Evolutionary conservation across 768 basidiomycete genomes (phyloP).

Genomic region (Calocybe indica): DNA sequence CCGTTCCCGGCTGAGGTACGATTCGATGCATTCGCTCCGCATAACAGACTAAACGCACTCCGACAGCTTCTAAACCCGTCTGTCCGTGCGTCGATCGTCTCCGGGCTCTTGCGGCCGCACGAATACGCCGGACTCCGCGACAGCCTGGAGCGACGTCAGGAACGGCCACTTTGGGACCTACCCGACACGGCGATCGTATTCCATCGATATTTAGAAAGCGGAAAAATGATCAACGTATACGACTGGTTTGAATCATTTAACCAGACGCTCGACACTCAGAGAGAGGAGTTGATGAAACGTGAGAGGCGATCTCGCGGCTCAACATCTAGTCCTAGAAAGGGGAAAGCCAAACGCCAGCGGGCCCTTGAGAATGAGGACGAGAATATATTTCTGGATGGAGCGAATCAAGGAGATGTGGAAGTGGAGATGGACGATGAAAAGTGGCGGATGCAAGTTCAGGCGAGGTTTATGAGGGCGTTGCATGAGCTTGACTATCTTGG

Average conservation of each 20-base stretch:
- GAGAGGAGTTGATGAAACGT: conserved; percentile 15
- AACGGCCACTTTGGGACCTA: conserved; percentile 40
- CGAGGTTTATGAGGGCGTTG: conserved; percentile 71
- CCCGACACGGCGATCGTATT: conserved; percentile 78
- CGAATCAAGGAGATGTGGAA: neutral
- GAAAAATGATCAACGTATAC: conserved; percentile 79
- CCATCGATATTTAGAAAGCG: conserved; percentile 70
- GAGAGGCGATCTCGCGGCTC: conserved; percentile 3
- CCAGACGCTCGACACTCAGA: conserved; percentile 57
- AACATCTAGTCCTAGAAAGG: conserved; percentile 9
- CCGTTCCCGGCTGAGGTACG: conserved; percentile 64
- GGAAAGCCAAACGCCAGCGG: conserved; percentile 15
- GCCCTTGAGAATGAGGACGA: conserved; percentile 15
- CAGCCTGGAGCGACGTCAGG: conserved; percentile 2
- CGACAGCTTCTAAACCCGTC: conserved; percentile 66
- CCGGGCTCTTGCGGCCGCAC: conserved; percentile 56
- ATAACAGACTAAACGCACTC: neutral
- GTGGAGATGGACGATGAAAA: conserved; percentile 28
- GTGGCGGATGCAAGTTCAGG: conserved; percentile 65
- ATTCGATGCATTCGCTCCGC: neutral
- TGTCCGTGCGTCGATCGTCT: conserved; percentile 50
- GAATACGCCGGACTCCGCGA: conserved; percentile 30
- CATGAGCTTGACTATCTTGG: conserved; percentile 82
- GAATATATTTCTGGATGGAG: conserved; percentile 3
- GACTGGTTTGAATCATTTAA: conserved; percentile 86